These are phyloP conservation scores for Ceratopteris richardii DNA, from an alignment of 75 land plant genomes.

Conservation along the genomic window DNA sequence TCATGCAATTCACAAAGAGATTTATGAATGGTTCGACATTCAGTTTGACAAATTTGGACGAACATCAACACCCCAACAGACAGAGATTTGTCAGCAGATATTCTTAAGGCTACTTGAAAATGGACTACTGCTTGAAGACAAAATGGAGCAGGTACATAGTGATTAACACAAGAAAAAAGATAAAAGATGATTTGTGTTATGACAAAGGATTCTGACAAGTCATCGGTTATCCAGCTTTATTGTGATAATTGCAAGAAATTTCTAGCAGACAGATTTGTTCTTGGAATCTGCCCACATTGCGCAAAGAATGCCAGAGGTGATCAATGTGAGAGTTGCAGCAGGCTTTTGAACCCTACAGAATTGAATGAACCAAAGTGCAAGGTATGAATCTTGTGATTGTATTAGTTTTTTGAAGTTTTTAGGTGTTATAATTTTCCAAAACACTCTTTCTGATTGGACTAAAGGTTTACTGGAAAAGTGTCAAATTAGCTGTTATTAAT, in stretches of 20 bases:
- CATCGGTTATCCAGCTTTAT: conserved; percentile 70
- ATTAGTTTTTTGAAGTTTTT: too few species aligned
- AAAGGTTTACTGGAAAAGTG: too few species aligned
- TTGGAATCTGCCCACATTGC: conserved; percentile 85
- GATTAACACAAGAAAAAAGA: too few species aligned
- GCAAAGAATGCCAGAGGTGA: conserved; percentile 86
- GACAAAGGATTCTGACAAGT: too few species aligned
- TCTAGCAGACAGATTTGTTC: conserved; percentile 91
- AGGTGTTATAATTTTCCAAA: too few species aligned
- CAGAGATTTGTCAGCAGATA: conserved; percentile 86
- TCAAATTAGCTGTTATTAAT: too few species aligned
- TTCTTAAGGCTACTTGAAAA: conserved; percentile 70
- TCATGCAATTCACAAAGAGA: conserved; percentile 86
- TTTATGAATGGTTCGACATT: conserved; percentile 93
- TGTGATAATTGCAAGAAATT: conserved; percentile 76
- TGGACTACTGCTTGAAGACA: conserved; percentile 75
- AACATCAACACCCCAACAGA: conserved; percentile 84
- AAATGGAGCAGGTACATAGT: conserved; percentile 82
- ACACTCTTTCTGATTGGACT: too few species aligned
- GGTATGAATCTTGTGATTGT: too few species aligned
- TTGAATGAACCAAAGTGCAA: conserved; percentile 86
- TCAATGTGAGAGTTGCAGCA: conserved; percentile 92
- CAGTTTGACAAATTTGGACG: conserved; percentile 92
- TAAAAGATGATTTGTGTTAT: too few species aligned
- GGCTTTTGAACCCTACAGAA: conserved; percentile 85